Conservation (phyloP, 2,329 filamentous ascomycete genomes). For the Trichoderma atrobrunneum region DNA sequence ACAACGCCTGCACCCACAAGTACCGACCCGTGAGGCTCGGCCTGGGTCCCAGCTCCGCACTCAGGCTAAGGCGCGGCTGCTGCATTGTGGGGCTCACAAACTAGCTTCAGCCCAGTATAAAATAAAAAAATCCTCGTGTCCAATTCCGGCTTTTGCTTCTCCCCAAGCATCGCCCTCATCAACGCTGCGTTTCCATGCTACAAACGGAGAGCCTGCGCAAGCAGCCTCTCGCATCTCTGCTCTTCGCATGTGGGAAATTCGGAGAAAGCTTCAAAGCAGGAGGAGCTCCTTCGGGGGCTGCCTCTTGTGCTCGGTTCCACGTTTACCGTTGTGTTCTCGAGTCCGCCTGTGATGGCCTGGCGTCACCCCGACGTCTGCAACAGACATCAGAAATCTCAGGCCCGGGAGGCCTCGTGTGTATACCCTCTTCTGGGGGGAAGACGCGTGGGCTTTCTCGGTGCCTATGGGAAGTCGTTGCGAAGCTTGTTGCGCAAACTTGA, state of each 20-base stretch:
- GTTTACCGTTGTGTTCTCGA: conserved; percentile 25
- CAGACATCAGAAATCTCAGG: conserved; percentile 91
- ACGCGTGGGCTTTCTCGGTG: conserved; percentile 32
- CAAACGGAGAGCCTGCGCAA: conserved; percentile 57
- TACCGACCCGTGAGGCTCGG: neutral
- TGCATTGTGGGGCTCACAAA: conserved; percentile 10
- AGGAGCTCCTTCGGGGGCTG: neutral
- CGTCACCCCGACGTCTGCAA: conserved; percentile 78
- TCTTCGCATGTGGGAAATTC: conserved; percentile 92
- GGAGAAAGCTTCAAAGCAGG: conserved; percentile 77
- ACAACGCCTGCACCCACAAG: neutral
- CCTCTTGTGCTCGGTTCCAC: conserved; percentile 28
- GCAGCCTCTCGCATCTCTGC: conserved; percentile 22
- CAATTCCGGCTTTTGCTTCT: conserved; percentile 36
- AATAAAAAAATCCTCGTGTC: neutral
- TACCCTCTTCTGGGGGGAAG: conserved; percentile 21
- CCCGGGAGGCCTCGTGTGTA: conserved; percentile 27
- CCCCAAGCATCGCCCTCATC: conserved; percentile 72
- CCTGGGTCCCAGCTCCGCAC: neutral
- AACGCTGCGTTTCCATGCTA: conserved; percentile 97
- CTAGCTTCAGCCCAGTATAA: conserved; percentile 4
- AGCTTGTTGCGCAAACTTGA: conserved; percentile 79
- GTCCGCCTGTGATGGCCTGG: conserved; percentile 83
- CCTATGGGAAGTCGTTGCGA: conserved; percentile 93
- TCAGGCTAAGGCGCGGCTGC: neutral